phyloP scores from a whole-genome alignment of 1,139 yeast genomes.

The Blastobotrys capitulatus region DNA sequence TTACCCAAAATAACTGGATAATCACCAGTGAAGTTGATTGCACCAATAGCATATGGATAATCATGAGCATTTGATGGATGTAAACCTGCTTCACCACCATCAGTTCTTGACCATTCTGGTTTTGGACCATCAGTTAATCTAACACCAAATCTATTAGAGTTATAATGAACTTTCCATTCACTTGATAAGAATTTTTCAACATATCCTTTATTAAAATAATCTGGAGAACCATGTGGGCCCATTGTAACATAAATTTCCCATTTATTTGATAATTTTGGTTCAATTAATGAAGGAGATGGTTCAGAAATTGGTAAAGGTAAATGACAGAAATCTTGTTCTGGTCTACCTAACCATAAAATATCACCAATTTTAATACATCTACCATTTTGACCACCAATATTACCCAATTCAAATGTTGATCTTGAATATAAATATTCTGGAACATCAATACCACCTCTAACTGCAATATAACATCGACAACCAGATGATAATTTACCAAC shows the following conservation, averaged over 20 bases:
- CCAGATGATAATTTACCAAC: conserved; percentile 78
- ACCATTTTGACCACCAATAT: conserved; percentile 92
- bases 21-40: conserved; percentile 96
- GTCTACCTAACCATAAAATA: conserved; percentile 78
- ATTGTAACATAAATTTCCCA: conserved; percentile 93
- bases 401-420: conserved; percentile 92
- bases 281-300: conserved; percentile 49
- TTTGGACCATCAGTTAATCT: conserved; percentile 84
- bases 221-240: conserved; percentile 98
- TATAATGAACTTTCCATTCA: conserved; percentile 93
- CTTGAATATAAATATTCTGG: conserved; percentile 94
- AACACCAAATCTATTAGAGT: conserved; percentile 94
- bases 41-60: conserved; percentile 93
- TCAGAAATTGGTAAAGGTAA: conserved; percentile 65
- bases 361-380: conserved; percentile 89
- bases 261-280: conserved; percentile 50
- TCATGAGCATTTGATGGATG: conserved; percentile 98
- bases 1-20: conserved; percentile 96
- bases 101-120: conserved; percentile 94
- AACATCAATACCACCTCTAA: conserved; percentile 91
- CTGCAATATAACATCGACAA: conserved; percentile 83
- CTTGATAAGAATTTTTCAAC: conserved; percentile 66
- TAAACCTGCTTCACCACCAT: conserved; percentile 97
- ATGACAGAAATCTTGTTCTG: conserved; percentile 59
- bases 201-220: conserved; percentile 76